Percentiles rank a stretch among this genome's conserved stretches.
phyloP scores from a whole-genome alignment of 2,329 filamentous ascomycete species.

The Scedosporium dehoogii region DNA sequence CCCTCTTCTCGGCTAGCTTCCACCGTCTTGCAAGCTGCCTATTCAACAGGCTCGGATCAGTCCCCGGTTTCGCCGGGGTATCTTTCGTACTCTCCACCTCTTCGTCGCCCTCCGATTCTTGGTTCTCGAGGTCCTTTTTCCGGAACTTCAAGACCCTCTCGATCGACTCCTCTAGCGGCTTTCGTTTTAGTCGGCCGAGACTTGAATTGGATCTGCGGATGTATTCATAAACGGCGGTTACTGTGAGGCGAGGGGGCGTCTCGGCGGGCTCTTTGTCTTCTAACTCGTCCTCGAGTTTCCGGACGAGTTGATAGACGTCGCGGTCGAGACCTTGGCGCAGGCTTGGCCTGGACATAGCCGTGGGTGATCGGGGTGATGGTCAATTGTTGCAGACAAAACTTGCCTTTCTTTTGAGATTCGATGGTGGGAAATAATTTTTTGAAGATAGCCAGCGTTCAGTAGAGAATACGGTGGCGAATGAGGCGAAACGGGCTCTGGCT shows the following conservation, averaged over 20 bases:
- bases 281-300: slow-evolving; percentile 63
- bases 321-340: slow-evolving; percentile 50
- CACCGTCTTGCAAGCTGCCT: slow-evolving; percentile 31
- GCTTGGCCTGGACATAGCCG: slow-evolving; percentile 17
- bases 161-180: slow-evolving; percentile 72
- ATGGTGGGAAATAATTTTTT: too few relatives aligned
- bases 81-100: slow-evolving; percentile 31
- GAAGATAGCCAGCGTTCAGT: too few relatives aligned
- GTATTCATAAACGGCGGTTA: slow-evolving; percentile 60
- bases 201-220: slow-evolving; percentile 84
- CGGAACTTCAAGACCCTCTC: slow-evolving; percentile 70
- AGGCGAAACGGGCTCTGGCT: too few relatives aligned
- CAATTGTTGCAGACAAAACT: slow-evolving; percentile 1
- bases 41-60: slow-evolving; percentile 30
- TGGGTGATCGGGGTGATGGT: neutral
- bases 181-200: slow-evolving; percentile 72
- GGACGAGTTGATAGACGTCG: slow-evolving; percentile 70
- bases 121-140: slow-evolving; percentile 37
- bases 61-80: slow-evolving; percentile 15
- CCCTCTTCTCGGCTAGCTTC: slow-evolving; percentile 15
- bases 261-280: slow-evolving; percentile 28
- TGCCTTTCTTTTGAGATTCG: neutral
- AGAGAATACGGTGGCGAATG: too few relatives aligned
- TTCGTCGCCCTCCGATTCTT: slow-evolving; percentile 32
- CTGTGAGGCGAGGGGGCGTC: slow-evolving; percentile 31